Evolutionary conservation across 345 rosid species (phyloP), one percentile per base, ranked within the genome.

Genomic region (Reutealis trisperma): DNA sequence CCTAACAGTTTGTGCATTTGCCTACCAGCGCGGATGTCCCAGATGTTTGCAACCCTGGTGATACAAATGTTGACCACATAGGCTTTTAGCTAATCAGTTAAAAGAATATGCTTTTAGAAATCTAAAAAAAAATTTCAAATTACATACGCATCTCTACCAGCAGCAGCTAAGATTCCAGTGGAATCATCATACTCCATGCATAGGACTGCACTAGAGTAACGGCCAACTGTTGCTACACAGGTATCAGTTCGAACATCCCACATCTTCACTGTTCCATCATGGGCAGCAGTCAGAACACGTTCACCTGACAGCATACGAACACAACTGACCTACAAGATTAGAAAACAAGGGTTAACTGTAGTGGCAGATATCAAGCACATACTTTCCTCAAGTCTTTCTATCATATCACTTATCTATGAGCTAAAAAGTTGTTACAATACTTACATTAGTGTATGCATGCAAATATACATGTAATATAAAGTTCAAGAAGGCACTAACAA

Each of bases 161-260:
- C 98, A 85, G 97, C 97, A 82, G 97, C 97, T 84, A 96, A 72
- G 78, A 96, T 91, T 82, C 99, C 98, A 69, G 89, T 90, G 79
- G 98, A 91, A 78, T 96, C 99, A 81, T 96, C 98, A 81, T 96
- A 96, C 83, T 96, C 99, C 87, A 94, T 88, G 81, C 98, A 96
- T 45, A 92, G 81, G 72, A 96, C 91, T 13, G 98, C 97, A 79
- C 97, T 91, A 32, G 96, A 82, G 86, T 90, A 94, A 76, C 97
- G 98, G 75, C 99, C 98, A 73, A 96, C 99, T 67, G 99, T 96
- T 80, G 99, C 97, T 70, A 94, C 98, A 80, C 97, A 96, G 81
- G 92, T 90, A 84, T 94, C 99, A 45, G 97, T 92, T 83, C 99
- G 85, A 77, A 96, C 97, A 88, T 96, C 99, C 99, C 99, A 96